These are phyloP conservation scores for Groenewaldozyma auringiensis DNA, from an alignment of 1,139 yeast species.

Conservation along the genomic window DNA sequence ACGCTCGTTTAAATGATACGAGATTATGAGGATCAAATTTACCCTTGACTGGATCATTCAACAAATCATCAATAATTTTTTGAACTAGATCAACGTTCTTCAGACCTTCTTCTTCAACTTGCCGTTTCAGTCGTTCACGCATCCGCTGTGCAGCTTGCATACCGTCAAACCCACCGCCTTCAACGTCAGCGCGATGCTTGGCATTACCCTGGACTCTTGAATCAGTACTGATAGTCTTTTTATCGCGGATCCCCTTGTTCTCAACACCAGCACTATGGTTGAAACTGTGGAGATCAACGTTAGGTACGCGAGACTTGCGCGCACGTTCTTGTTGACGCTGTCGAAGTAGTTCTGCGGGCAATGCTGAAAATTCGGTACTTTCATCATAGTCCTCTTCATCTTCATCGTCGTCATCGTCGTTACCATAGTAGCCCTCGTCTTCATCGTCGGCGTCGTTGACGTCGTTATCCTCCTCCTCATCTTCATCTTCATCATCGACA, in stretches of 20 bases:
- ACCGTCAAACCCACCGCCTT: slow-evolving; percentile 62
- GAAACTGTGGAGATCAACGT: slow-evolving; percentile 51
- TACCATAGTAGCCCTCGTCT: no score
- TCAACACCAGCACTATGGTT: slow-evolving; percentile 86
- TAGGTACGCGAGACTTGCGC: no score
- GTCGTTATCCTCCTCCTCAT: not conserved
- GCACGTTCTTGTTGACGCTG: not conserved
- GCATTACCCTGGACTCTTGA: slow-evolving; percentile 65
- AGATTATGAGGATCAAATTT: slow-evolving; percentile 6
- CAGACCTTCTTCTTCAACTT: slow-evolving; percentile 9
- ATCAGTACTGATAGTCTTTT: slow-evolving; percentile 73
- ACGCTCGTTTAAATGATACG: slow-evolving; percentile 14
- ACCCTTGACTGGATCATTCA: not conserved
- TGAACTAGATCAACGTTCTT: slow-evolving; percentile 10
- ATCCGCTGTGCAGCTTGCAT: slow-evolving; percentile 14
- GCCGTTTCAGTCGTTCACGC: slow-evolving; percentile 3
- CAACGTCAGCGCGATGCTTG: slow-evolving; percentile 62
- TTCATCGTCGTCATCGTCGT: not conserved
- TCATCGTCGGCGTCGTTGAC: not conserved
- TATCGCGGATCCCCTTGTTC: slow-evolving; percentile 76
- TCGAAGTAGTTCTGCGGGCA: not conserved
- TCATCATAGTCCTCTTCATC: slow-evolving; percentile 3
- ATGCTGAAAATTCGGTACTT: not conserved
- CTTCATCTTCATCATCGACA: not conserved
- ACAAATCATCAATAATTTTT: slow-evolving; percentile 9